Evolutionary conservation across 2,329 filamentous ascomycete species (phyloP).

Genomic region (Fusarium nisikadoi): DNA sequence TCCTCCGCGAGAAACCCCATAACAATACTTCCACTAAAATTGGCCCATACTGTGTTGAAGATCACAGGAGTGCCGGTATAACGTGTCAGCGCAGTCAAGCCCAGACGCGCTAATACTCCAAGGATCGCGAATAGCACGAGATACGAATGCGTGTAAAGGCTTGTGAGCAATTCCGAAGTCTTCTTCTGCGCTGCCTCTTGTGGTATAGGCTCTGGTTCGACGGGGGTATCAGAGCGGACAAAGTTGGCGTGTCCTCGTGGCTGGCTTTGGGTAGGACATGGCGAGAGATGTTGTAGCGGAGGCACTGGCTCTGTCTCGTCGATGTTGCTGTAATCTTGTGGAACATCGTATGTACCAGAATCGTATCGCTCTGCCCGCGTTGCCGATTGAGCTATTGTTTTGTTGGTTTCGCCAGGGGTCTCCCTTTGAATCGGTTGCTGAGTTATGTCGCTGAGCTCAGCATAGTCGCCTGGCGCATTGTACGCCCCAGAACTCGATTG

Average conservation of each 20-base stretch:
- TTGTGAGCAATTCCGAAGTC: slow-evolving; percentile 63
- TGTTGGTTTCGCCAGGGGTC: background rate
- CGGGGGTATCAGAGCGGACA: background rate
- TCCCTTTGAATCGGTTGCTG: background rate
- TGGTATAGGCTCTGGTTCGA: slow-evolving; percentile 2
- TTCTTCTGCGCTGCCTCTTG: slow-evolving; percentile 21
- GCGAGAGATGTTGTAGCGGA: slow-evolving; percentile 11
- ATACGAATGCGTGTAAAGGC: slow-evolving; percentile 80
- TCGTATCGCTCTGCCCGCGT: background rate
- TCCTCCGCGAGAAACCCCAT: slow-evolving; percentile 91
- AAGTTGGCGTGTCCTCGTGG: slow-evolving; percentile 13
- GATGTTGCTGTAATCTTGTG: slow-evolving; percentile 53
- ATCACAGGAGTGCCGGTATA: slow-evolving; percentile 81
- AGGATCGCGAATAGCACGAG: slow-evolving; percentile 86
- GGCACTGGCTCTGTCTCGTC: slow-evolving; percentile 50
- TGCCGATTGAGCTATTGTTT: background rate
- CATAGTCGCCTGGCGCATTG: slow-evolving; percentile 1
- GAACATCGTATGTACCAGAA: slow-evolving; percentile 42
- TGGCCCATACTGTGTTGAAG: slow-evolving; percentile 86
- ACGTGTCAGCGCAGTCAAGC: slow-evolving; percentile 79
- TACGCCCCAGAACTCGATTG: background rate
- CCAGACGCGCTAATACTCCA: slow-evolving; percentile 85
- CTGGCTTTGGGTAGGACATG: slow-evolving; percentile 1
- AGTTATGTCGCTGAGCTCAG: background rate
- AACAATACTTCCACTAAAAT: slow-evolving; percentile 81